Evolutionary conservation across 192 early-diverging fungal species (phyloP).

Genomic region (Mortierella claussenii): DNA sequence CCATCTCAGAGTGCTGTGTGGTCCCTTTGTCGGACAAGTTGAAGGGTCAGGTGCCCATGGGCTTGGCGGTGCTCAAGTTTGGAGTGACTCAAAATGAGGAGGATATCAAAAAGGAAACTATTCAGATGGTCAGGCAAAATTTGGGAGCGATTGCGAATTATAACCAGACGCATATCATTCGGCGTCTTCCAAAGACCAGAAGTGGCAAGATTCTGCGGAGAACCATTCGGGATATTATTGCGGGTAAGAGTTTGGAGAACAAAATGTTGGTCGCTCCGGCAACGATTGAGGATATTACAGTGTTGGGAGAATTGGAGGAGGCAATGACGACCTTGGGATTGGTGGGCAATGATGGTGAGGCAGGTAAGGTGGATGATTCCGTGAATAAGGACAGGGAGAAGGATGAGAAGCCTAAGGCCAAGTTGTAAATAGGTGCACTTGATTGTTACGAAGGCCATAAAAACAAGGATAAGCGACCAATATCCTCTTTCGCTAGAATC

Average conservation of each 20-base stretch:
- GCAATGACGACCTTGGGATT: slow-evolving; percentile 26
- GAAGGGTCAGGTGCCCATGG: slow-evolving; percentile 77
- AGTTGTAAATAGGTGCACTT: slow-evolving; percentile 34
- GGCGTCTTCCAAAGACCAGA: slow-evolving; percentile 85
- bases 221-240: slow-evolving; percentile 77
- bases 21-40: slow-evolving; percentile 72
- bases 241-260: slow-evolving; percentile 64
- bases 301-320: slow-evolving; percentile 60
- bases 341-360: slow-evolving; percentile 50
- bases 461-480: too few relatives aligned
- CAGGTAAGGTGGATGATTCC: slow-evolving; percentile 43
- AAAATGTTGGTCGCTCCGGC: slow-evolving; percentile 66
- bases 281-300: slow-evolving; percentile 83
- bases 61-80: slow-evolving; percentile 64
- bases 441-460: too few relatives aligned
- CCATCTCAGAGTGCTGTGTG: slow-evolving; percentile 76
- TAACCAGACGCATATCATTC: slow-evolving; percentile 73
- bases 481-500: too few relatives aligned
- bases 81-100: slow-evolving; percentile 20
- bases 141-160: slow-evolving; percentile 89
- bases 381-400: slow-evolving; percentile 12
- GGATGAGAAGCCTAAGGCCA: slow-evolving; percentile 11
- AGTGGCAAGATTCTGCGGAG: slow-evolving; percentile 86
- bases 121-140: slow-evolving; percentile 68
- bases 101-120: slow-evolving; percentile 60